Evolutionary conservation across 2,329 filamentous ascomycete species (phyloP), one percentile per base, ranked within the genome.

Genomic region (Cytospora leucostoma): DNA sequence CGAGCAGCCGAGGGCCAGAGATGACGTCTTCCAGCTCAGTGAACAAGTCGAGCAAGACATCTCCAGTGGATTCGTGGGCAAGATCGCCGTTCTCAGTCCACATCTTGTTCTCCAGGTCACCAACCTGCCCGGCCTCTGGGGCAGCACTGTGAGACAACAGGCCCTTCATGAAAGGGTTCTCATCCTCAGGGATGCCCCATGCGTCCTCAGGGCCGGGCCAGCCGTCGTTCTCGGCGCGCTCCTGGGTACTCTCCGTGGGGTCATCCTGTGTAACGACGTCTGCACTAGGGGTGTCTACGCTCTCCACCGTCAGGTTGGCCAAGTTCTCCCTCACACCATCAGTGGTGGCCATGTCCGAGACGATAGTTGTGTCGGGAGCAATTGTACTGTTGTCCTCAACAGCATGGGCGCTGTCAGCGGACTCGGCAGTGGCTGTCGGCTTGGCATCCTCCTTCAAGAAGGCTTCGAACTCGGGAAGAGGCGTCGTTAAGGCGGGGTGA

Each of bases 21-120:
- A 79, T 67, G 15, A 73, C 71, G 0, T 79, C 76, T 59, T 80
- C 77, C 0, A 86, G 75, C 64, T 85, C 80, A 38, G 75, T 74
- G 71, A 87, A 87, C 3, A 87, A 74, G 67, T 87, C 82, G 5
- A 86, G 76, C 0, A 87, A 72, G 0, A 75, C 61, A 5, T 77
- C 73, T 2, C 74, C 72, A 0, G 81, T 82, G 1, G 81, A 82
- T 12, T 74, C 70, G 66, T 79, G 77, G 7, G 84, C 78, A 2
- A 83, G 68, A 64, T 83, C 83, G 4, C 62, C 68, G 62, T 87
- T 86, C 38, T 82, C 77, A 0, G 83, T 87, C n/a, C 78, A 68
- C 72, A 81, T 81, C 71, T 78, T 80, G 69, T 80, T 79, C 2
- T 77, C 70, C 53, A 73, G 69, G 37, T 72, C 32, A 40, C 33